Evolutionary conservation across 78 protist genomes (phyloP), one percentile per base, ranked within the genome.

Genomic region (Polysphondylium violaceum): DNA sequence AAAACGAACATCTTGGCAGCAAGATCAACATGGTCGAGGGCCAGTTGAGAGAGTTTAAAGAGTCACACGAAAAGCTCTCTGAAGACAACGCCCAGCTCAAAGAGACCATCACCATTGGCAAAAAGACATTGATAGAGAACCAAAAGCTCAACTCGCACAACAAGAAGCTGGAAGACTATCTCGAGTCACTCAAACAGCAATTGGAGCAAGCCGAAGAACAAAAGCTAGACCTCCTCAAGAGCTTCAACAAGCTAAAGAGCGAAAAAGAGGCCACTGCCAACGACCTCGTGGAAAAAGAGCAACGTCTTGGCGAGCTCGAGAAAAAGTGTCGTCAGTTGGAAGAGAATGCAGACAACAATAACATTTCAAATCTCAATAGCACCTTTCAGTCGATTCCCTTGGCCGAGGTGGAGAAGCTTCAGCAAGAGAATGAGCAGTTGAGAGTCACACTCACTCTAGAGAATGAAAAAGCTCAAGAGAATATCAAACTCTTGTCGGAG

Each of bases 81-180:
- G 91, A 83, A 31, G 91, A 83, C 38, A 83, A 83, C 44, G 79
- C 79, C 19, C 74, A 83, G 59, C 58, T 83, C 25, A 83, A 83
- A 44, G 74, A 83, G 21, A 69, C 91, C 0, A 63, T 83, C n/a
- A 50, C 38, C 1, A 69, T 83, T 40, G 91, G 91, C 1, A 83
- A 83, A 56, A 67, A 69, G 65, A 83, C 91, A 12, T 38, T 69
- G 21, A 43, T 83, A 21, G 78, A 83, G 50, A 83, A 83, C 27
- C 91, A 83, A 59, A 83, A 83, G 72, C 38, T 83, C 5, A 29
- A 51, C 6, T 8, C 11, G 1, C 43, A 58, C 25, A 83, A 83
- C 12, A 83, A 83, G 35, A 58, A 59, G 59, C 59, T 83, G 3
- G 78, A 83, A 38, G 91, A 83, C 31, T 11, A 74, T 1, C 5